Evolutionary conservation across 2,329 filamentous ascomycete genomes (phyloP), one percentile per base, ranked within the genome.

Genomic region (Fusarium torulosum): DNA sequence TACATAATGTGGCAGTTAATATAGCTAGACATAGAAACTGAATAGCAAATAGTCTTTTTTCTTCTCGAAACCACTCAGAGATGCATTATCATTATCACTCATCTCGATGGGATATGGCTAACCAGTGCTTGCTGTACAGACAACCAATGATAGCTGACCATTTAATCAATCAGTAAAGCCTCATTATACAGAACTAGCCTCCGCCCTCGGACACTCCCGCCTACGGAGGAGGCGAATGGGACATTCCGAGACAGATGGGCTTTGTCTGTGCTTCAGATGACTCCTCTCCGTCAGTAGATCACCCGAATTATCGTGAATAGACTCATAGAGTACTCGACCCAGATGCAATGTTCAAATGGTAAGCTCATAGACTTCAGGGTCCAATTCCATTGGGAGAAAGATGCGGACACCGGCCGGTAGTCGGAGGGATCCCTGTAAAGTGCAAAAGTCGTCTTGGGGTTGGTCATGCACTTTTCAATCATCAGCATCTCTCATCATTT

Each of bases 111-210:
- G 25, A 45, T 50, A 35, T 29, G 5, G 14, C 17, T 25, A 29
- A 42, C 19, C 19, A 13, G 13, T 29, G 20, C 33, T 23, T 14
- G 20, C 29, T 42, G 3, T 19, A 15, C n/a, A 38, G 37, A 14
- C 8, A 57, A 40, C 70, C 70, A 72, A 72, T 72, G 35, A 37
- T 17, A 65, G 43, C 14, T 19, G 31, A 47, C 21, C 45, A 54
- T 53, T 73, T 72, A 73, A 72, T 72, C 70, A 72, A 72, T 72
- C 70, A 68, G 56, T 60, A 47, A 60, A 72, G 50, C 43, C 47
- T 69, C 53, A 63, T 27, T 55, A 58, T 37, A 50, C 35, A 53
- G 20, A 41, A 11, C 19, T 52, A 63, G 58, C 27, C 66, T 67
- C 66, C 62, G 62, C 53, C 35, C 23, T 69, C 66, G 66, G 66